A percentile compares a stretch with the other conserved stretches of the same genome.
phyloP scores from a whole-genome alignment of 495 filamentous ascomycete species.

The Hyaloscypha bicolor region DNA sequence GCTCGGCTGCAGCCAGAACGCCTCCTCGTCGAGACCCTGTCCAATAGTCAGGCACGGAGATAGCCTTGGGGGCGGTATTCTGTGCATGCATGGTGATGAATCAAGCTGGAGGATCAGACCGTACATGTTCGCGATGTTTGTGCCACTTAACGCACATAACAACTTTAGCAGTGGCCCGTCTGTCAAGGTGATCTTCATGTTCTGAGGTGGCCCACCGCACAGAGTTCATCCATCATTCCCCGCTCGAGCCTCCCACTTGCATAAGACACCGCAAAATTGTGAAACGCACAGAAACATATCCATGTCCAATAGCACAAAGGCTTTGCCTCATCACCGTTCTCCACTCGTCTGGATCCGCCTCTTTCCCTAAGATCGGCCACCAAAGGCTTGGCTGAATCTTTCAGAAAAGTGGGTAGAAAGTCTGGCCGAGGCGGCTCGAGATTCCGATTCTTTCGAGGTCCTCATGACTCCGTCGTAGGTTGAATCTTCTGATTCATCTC shows the following conservation, averaged over 20 bases:
- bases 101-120: background rate
- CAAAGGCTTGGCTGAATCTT: conserved; percentile 9
- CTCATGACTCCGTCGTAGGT: background rate
- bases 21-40: conserved; percentile 12
- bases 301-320: conserved; percentile 15
- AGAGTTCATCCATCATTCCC: background rate
- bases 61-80: background rate
- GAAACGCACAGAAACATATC: conserved; percentile 10
- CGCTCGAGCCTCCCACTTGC: conserved; percentile 17
- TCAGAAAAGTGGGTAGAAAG: conserved; percentile 16
- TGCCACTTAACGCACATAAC: background rate
- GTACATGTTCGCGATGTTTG: background rate
- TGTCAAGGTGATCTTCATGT: background rate
- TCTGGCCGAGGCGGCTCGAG: background rate
- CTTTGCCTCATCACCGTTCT: background rate
- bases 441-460: background rate
- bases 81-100: background rate
- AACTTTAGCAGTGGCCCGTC: background rate
- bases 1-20: conserved; percentile 10
- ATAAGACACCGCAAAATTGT: conserved; percentile 12
- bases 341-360: conserved; percentile 6
- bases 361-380: background rate
- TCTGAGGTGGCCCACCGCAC: background rate
- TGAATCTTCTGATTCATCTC: background rate
- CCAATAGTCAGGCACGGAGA: conserved; percentile 13